Base-by-base conservation (phyloP, 2,329 filamentous ascomycete genomes). In the Alternaria sp. region DNA sequence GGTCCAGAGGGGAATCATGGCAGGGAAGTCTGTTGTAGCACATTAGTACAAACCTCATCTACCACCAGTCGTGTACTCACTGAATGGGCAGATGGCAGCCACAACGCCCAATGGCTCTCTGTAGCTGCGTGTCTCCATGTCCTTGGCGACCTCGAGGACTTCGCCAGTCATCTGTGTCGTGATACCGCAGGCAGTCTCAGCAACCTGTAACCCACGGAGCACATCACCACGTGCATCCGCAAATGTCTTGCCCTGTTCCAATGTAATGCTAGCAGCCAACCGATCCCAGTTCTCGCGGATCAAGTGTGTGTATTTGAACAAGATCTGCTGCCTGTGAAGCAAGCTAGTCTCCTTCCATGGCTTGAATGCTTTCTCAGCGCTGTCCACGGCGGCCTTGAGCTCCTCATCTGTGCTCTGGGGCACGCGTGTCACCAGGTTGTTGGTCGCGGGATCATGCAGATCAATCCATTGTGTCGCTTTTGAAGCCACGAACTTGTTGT, bases 1-100 rank as follows among this genome's bases (percentile, higher is more conserved):
- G 62, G 87, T 93, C 92, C 92, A 96, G n/a, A 96, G 85, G 4
- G 92, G 92, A 78, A 96, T 95, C 92, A 96, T 96, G 70, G 92
- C 92, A 43, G 92, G 92, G 81, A 95, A 95, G 84, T 95, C 89
- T 92, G 62, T 53, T 14, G 46, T 56, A 30, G 34, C 30, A 53
- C 57, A 70, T 77, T 68, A 78, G 75, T 57, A 53, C 20, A 22
- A 24, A 34, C 18, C 18, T 34, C 12, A 41, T 57, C 16, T 24
- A 30, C 26, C 34, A 24, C 18, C 28, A 34, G 24, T 32, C 14
- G 14, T 43, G 20, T 24, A 81, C 89, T 79, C 78, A 92, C 89
- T 95, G 77, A 95, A 95, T 2, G 92, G 92, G 84, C 92, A 95
- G 69, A 95, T 95, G 59, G 92, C 91, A 59, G 91, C 91, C 43